These are phyloP conservation scores for Petunia axillaris DNA, from an alignment of 257 asterid species.

Conservation along the genomic window DNA sequence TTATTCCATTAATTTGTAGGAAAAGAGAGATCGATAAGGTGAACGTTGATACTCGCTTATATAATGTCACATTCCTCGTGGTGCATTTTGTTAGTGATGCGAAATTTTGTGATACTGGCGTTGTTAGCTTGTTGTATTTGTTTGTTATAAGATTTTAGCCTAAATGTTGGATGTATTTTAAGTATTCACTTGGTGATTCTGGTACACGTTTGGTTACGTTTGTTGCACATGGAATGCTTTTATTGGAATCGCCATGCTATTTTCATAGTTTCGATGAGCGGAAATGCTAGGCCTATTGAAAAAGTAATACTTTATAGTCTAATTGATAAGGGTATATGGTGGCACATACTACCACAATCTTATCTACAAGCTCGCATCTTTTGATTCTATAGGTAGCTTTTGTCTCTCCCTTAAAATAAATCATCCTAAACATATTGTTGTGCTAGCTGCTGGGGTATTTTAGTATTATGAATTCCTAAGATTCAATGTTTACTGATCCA, in stretches of 20 bases:
- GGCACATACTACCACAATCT: background rate
- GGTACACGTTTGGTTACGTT: background rate
- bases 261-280: background rate
- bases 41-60: background rate
- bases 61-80: background rate
- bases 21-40: too few species aligned
- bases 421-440: background rate
- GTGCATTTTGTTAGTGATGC: background rate
- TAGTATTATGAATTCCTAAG: background rate
- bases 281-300: background rate
- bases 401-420: background rate
- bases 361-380: background rate
- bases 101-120: background rate
- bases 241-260: background rate
- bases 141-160: background rate
- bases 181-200: background rate
- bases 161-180: background rate
- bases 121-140: background rate
- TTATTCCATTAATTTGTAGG: too few species aligned
- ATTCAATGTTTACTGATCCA: constrained; percentile 2
- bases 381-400: background rate
- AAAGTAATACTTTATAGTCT: background rate
- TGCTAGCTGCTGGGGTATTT: background rate
- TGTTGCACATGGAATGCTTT: background rate
- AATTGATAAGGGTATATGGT: background rate